Conservation (phyloP, 176 grass and related monocot species). For the Aegilops bicornis region DNA sequence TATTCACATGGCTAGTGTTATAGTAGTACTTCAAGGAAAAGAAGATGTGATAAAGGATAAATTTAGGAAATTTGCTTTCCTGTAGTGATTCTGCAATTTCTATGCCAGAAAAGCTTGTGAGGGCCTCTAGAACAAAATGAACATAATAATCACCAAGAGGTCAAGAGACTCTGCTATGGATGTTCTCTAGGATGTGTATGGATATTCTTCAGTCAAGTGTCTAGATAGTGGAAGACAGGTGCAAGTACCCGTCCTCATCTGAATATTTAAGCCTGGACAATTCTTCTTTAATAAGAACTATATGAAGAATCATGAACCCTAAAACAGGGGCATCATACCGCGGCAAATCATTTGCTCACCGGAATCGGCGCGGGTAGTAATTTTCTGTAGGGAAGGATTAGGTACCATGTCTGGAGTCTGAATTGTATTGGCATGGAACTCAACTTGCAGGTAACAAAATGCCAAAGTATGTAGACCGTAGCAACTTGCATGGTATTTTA, state of each 20-base stretch:
- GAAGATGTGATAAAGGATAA: too few relatives aligned
- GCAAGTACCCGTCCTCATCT: background rate
- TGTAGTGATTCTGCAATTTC: background rate
- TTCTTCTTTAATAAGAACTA: background rate
- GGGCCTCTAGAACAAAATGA: background rate
- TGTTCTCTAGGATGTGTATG: background rate
- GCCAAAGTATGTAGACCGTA: background rate
- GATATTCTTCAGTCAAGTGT: background rate
- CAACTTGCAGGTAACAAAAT: slow-evolving; percentile 23
- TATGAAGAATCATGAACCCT: background rate
- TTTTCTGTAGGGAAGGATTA: background rate
- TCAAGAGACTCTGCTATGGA: background rate
- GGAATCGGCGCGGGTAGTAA: background rate
- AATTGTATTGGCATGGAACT: background rate
- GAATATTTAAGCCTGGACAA: background rate
- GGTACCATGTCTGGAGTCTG: background rate
- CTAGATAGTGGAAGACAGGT: background rate
- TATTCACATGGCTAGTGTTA: background rate
- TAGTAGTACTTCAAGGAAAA: background rate
- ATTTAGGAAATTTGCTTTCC: background rate
- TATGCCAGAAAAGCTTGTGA: background rate
- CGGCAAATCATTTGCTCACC: background rate
- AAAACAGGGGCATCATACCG: slow-evolving; percentile 6
- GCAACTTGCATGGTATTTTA: background rate
- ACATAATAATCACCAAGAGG: background rate